Evolutionary conservation across 148 eudicot genomes (phyloP), one percentile per base, ranked within the genome.

Genomic region (Diospyros kaki): DNA sequence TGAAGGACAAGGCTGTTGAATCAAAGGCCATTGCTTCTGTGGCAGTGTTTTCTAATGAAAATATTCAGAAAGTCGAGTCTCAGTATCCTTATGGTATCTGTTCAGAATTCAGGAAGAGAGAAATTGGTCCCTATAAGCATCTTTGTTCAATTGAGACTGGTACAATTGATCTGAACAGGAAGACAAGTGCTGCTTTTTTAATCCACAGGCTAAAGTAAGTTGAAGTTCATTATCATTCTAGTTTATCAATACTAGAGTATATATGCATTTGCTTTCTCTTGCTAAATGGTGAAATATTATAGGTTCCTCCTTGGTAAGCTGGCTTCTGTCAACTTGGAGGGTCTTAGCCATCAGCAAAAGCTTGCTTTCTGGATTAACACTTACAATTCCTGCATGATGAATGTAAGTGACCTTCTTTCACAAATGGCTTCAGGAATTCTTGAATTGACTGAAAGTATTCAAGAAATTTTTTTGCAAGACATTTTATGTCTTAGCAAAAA

Each of bases 321-420:
- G 59, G 83, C 88, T 45, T 82, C 89, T 58, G 86, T 89, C 66
- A 82, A 76, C 80, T 80, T 95, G 83, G 91, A 89, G 68, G 93
- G 93, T 75, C 91, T 95, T 68, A 83, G 83, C 55, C 97, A 95
- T 83, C 96, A 90, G 73, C 96, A 95, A 76, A 95, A 90, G 87
- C 97, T 95, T 69, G 98, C 97, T 4, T 95, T 95, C 78, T 95
- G 98, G 98, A 95, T 95, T 55, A 95, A 95, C 79, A 85, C 86
- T 45, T 95, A 95, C 78, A 95, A 95, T 81, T 80, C 96, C 40
- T 95, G 97, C 85, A 81, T 95, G 93, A 90, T 95, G 96, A 95
- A 95, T 77, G 98, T 95, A 87, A 85, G 96, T 52, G 53, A 13
- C 40, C 62, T 72, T 64, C 8, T 43, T 43, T 55, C 9, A 43